phyloP scores from a whole-genome alignment of 2,329 filamentous ascomycete species.

The Paraphaeosphaeria sporulosa region DNA sequence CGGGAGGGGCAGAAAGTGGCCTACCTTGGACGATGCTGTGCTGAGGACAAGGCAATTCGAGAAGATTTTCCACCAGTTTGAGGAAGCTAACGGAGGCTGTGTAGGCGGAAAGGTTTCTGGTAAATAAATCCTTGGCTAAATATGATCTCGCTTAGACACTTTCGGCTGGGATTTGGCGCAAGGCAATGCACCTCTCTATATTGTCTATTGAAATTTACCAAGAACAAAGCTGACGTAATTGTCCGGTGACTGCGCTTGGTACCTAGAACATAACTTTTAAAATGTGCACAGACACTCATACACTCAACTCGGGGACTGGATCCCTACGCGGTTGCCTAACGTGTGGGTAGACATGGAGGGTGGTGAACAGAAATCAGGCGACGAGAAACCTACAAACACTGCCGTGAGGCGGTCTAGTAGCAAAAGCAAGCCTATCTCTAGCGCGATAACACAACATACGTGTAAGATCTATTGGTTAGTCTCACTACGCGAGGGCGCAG shows the following conservation, averaged over 20 bases:
- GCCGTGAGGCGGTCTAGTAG: too few species aligned
- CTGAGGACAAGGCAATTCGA: constrained; percentile 55
- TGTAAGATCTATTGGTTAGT: background rate
- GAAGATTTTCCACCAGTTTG: constrained; percentile 22
- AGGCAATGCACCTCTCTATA: too few species aligned
- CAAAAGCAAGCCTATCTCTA: too few species aligned
- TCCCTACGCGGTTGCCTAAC: background rate
- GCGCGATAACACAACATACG: too few species aligned
- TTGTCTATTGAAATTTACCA: too few species aligned
- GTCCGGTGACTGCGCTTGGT: too few species aligned
- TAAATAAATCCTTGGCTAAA: background rate
- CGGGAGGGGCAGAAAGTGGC: constrained; percentile 32
- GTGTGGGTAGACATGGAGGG: too few species aligned
- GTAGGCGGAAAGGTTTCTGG: background rate
- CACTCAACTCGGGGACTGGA: background rate
- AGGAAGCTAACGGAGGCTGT: constrained; percentile 14
- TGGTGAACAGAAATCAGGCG: background rate
- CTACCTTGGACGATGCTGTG: constrained; percentile 54
- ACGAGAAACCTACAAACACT: too few species aligned
- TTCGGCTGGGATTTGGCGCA: too few species aligned
- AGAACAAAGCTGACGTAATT: too few species aligned
- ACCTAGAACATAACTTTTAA: too few species aligned
- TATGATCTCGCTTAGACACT: background rate
- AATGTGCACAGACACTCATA: too few species aligned
- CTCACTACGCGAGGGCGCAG: background rate